These are phyloP conservation scores for Sonneratia caseolaris DNA, from an alignment of 345 rosid genomes.

Conservation along the genomic window DNA sequence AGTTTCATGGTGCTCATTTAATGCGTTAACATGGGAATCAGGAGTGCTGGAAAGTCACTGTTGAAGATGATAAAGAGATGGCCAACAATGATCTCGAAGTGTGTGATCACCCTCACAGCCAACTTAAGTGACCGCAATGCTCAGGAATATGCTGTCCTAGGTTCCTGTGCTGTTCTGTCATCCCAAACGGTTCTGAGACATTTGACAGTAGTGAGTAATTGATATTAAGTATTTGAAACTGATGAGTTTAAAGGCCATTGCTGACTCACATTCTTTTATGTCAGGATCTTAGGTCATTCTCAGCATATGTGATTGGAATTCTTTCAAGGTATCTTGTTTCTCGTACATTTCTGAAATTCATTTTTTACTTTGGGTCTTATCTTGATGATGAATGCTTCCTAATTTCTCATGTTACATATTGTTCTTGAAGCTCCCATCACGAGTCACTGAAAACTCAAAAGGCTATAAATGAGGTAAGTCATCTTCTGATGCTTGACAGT, in stretches of 20 bases:
- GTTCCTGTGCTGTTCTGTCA: slow-evolving; percentile 88
- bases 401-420: slow-evolving; percentile 5
- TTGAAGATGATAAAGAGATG: slow-evolving; percentile 90
- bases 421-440: slow-evolving; percentile 71
- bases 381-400: not conserved
- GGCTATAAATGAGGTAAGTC: slow-evolving; percentile 87
- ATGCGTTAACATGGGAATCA: slow-evolving; percentile 26
- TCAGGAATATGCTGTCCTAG: slow-evolving; percentile 72
- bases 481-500: slow-evolving; percentile 13
- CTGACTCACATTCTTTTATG: slow-evolving; percentile 28
- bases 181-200: slow-evolving; percentile 92
- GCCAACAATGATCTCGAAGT: slow-evolving; percentile 83
- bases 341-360: not conserved
- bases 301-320: slow-evolving; percentile 71
- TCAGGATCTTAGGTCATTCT: slow-evolving; percentile 79
- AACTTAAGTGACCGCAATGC: slow-evolving; percentile 53
- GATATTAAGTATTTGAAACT: slow-evolving; percentile 14
- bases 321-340: slow-evolving; percentile 61
- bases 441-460: slow-evolving; percentile 90
- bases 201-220: slow-evolving; percentile 63
- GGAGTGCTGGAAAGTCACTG: slow-evolving; percentile 91
- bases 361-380: not conserved
- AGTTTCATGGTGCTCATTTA: not conserved
- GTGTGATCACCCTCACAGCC: slow-evolving; percentile 59
- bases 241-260: slow-evolving; percentile 13